phyloP scores from a whole-genome alignment of 2,329 filamentous ascomycete species.

The Fusarium tjaetaba region DNA sequence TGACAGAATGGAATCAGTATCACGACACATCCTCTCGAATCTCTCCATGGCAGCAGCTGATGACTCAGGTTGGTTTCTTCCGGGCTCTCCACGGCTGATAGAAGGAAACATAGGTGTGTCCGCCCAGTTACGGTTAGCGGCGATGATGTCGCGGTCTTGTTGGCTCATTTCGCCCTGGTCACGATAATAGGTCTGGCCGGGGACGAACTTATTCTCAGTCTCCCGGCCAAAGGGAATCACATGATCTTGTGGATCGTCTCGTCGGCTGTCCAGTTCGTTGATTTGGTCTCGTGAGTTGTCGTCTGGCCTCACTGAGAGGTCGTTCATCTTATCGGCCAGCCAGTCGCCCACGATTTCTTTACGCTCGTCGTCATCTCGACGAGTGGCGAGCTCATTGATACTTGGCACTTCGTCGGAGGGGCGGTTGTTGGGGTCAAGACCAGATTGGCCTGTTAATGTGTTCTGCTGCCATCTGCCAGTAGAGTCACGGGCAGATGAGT shows the following conservation, averaged over 20 bases:
- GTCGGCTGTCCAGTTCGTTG: constrained; percentile 33
- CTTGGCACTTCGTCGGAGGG: constrained; percentile 56
- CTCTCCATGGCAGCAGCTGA: constrained; percentile 64
- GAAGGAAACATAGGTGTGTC: constrained; percentile 58
- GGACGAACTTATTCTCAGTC: constrained; percentile 61
- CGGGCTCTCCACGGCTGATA: constrained; percentile 51
- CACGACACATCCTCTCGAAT: constrained; percentile 62
- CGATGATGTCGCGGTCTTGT: constrained; percentile 62
- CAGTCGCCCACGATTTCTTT: constrained; percentile 63
- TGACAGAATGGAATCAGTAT: constrained; percentile 68
- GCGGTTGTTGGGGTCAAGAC: constrained; percentile 60
- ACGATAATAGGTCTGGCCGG: constrained; percentile 62
- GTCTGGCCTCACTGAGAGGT: constrained; percentile 38
- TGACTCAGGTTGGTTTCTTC: constrained; percentile 58
- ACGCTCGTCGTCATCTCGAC: constrained; percentile 55
- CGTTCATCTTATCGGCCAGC: constrained; percentile 53
- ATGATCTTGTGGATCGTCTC: constrained; percentile 49
- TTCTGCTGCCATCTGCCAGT: constrained; percentile 56
- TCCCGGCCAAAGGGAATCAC: constrained; percentile 55
- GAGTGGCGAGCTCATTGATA: constrained; percentile 59
- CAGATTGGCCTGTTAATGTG: constrained; percentile 53
- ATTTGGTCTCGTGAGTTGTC: constrained; percentile 40
- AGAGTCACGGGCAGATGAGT: constrained; percentile 49
- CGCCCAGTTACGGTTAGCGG: constrained; percentile 59
- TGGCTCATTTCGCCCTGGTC: constrained; percentile 54